Base-by-base conservation (phyloP, 1,284 basidiomycete genomes). In the Megacollybia platyphylla region DNA sequence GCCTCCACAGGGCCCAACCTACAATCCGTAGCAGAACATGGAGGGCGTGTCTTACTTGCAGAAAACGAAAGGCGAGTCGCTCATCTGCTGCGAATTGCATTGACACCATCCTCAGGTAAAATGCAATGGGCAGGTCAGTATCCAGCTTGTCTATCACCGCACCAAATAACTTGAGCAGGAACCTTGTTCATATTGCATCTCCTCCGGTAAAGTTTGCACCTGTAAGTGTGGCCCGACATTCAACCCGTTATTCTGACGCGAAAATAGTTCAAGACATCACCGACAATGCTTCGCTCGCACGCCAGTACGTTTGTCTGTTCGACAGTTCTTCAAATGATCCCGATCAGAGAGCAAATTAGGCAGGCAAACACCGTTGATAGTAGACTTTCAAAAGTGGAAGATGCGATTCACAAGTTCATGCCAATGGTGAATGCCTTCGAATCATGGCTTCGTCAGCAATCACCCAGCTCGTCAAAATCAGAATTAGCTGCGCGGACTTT, bases 401-500 rank as follows among this genome's bases (percentile, higher is more conserved):
- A 52, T 7, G 45, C 40, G 13, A 24, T 52, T 10, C 47, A 40
- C 9, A 47, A 41, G 30, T 27, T 51, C 29, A 34, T 48, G 15
- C 51, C 51, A n/a, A 52, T 52, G 48, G 40, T 46, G 6, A 36
- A 47, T 15, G 51, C 51, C 5, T 52, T 52, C 36, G 48, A 50
- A 30, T 31, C 40, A 10, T 51, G 51, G 51, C 28, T 45, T n/a
- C 29, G 28, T 36, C 4, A 47, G 49, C 39, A 30, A 30, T 29
- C 40, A 37, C n/a, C 9, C 34, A 28, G n/a, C 45, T 3, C 20
- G 3, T 24, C 20, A 24, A 24, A 24, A 24, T 24, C 20, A 24
- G 20, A 24, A 24, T 24, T 24, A 5, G 20, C 20, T 24, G 20
- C 20, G 5, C 20, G 20, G 39, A 20, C 26, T 17, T 44, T 50